phyloP scores from a whole-genome alignment of 495 filamentous ascomycete genomes.

The Penicillium goetzii region DNA sequence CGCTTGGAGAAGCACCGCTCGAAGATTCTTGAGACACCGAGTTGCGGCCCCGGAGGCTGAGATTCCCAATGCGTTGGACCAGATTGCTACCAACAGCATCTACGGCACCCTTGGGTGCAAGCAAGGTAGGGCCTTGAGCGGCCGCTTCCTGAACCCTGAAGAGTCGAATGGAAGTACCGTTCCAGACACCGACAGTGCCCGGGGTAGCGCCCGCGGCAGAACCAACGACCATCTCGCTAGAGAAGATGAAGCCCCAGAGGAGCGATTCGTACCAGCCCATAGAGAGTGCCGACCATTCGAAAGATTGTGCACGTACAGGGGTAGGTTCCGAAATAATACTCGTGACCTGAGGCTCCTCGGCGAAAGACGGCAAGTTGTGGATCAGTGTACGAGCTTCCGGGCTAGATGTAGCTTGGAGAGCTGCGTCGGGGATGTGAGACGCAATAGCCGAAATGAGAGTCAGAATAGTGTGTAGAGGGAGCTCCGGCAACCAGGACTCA shows the following conservation, averaged over 20 bases:
- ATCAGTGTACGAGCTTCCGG: slow-evolving; percentile 46
- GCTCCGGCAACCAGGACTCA: slow-evolving; percentile 88
- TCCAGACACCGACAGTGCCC: slow-evolving; percentile 95
- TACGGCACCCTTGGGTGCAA: slow-evolving; percentile 86
- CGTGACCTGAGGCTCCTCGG: slow-evolving; percentile 62
- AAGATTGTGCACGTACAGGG: slow-evolving; percentile 78
- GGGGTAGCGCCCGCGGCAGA: slow-evolving; percentile 51
- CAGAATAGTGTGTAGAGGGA: slow-evolving; percentile 89
- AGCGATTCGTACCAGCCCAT: slow-evolving; percentile 96
- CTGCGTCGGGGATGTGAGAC: slow-evolving; percentile 50
- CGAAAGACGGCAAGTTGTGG: slow-evolving; percentile 60
- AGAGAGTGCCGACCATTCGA: slow-evolving; percentile 91
- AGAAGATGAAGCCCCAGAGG: slow-evolving; percentile 95
- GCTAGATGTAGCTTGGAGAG: slow-evolving; percentile 39
- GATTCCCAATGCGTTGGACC: slow-evolving; percentile 81
- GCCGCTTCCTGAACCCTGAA: slow-evolving; percentile 89
- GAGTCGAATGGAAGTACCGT: slow-evolving; percentile 81
- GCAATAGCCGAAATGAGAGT: slow-evolving; percentile 68
- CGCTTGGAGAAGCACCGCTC: slow-evolving; percentile 36
- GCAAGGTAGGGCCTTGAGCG: slow-evolving; percentile 75
- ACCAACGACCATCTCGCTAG: slow-evolving; percentile 82
- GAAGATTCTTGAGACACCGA: slow-evolving; percentile 39
- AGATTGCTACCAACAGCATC: slow-evolving; percentile 94
- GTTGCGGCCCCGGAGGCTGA: slow-evolving; percentile 59
- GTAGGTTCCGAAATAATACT: slow-evolving; percentile 70